Base-by-base conservation (phyloP, 176 grass and related monocot species). In the Pontederia crassipes region DNA sequence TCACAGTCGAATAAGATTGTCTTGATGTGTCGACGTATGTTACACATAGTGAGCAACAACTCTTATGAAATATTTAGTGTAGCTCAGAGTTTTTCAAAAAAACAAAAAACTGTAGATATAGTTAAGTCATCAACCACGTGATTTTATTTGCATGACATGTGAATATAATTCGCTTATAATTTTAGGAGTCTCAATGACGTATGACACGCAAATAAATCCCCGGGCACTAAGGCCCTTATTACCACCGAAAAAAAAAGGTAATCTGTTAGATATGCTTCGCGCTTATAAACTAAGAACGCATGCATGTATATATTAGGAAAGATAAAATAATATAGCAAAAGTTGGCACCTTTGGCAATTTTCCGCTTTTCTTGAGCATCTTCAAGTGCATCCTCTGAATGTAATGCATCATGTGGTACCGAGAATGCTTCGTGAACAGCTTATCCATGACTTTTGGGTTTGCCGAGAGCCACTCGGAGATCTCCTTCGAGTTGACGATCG, bases 351-450 rank as follows among this genome's bases (percentile, higher is more conserved):
- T 97, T 70, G 92, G 87, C 65, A 91, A 45, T 68, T 91, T 97
- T 10, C 84, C 92, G 75, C 61, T 87, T 71, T 91, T 97, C 74
- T 97, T 97, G 66, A 97, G 70, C 81, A 97, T 61, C 47, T 91
- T 97, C 78, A 91, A 78, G 55, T 91, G 92, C 87, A 97, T 82
- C 75, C 92, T 82, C 76, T 97, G 92, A 52, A 81, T 91, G 74
- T 91, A 97, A 69, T 97, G 92, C 62, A 88, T 87, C 77, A 91
- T 78, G 77, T 97, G 92, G 55, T 97, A 97, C 17, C 83, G 89
- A 28, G 92, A 97, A 71, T 91, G 92, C 81, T 91, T 97, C 73
- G 87, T 78, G 26, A 90, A 75, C 74, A 97, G 61, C 70, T 62
- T 81, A 40, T 85, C 76, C 51, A 85, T 74, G 68, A 88, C 75